These are phyloP conservation scores for Mycena epipterygia DNA, from an alignment of 768 basidiomycete species.

Conservation along the genomic window DNA sequence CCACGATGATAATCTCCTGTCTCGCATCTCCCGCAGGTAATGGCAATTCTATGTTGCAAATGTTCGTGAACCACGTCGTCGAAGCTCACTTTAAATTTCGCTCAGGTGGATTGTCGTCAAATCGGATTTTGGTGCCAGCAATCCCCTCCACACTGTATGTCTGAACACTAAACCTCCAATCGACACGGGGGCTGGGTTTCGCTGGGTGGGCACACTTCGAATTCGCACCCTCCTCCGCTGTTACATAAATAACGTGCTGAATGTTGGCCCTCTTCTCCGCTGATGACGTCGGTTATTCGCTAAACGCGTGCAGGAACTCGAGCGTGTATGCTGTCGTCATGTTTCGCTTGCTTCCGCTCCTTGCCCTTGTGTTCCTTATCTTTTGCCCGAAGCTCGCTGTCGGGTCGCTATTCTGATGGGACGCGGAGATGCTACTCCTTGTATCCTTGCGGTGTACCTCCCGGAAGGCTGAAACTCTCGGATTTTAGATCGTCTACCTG, in stretches of 20 bases:
- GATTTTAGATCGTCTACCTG: no score
- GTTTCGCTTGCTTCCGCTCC: no score
- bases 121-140: neutral
- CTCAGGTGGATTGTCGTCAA: neutral
- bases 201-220: neutral
- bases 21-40: no score
- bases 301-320: no score
- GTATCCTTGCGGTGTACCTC: no score
- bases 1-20: no score
- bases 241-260: slow-evolving; percentile 8
- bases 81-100: neutral
- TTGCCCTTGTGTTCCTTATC: no score
- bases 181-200: slow-evolving; percentile 1
- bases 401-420: no score
- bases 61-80: neutral
- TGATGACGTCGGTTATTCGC: no score
- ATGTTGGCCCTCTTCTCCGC: neutral
- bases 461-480: no score
- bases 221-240: slow-evolving; percentile 4
- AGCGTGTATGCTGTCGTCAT: neutral
- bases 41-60: neutral
- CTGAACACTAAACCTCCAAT: neutral
- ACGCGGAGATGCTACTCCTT: no score
- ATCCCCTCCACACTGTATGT: neutral
- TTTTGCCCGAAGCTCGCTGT: no score